Conservation (phyloP, 2,329 filamentous ascomycete species). For the Helotiales sp. region DNA sequence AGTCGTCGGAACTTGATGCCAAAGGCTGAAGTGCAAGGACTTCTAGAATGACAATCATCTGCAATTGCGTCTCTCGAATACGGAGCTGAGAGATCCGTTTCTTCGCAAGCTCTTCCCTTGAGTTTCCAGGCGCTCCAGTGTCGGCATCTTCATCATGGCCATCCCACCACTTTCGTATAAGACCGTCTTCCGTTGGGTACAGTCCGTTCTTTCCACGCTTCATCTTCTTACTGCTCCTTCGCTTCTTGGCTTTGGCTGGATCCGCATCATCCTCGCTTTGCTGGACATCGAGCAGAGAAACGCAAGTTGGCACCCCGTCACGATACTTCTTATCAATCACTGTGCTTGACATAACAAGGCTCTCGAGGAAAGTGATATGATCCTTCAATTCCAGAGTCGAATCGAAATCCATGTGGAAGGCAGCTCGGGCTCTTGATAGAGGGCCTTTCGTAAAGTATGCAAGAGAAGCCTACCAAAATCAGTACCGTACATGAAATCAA, state of each 20-base stretch:
- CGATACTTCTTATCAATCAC: slow-evolving; percentile 79
- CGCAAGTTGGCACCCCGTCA: slow-evolving; percentile 65
- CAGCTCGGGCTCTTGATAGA: slow-evolving; percentile 70
- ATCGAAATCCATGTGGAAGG: slow-evolving; percentile 65
- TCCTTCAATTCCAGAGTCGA: slow-evolving; percentile 60
- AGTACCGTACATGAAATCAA: slow-evolving; percentile 38
- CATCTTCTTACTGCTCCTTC: slow-evolving; percentile 60
- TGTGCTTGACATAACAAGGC: slow-evolving; percentile 63
- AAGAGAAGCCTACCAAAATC: slow-evolving; percentile 64
- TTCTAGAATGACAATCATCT: slow-evolving; percentile 78
- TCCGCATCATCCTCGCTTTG: slow-evolving; percentile 49
- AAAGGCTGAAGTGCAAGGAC: slow-evolving; percentile 68
- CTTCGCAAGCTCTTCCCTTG: slow-evolving; percentile 53
- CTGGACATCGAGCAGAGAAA: slow-evolving; percentile 57
- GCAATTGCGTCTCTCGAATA: slow-evolving; percentile 75
- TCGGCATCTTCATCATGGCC: slow-evolving; percentile 57
- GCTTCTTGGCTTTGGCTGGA: slow-evolving; percentile 41
- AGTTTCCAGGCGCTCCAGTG: slow-evolving; percentile 39
- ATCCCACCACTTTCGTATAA: slow-evolving; percentile 70
- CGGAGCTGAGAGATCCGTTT: slow-evolving; percentile 65
- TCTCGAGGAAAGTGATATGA: slow-evolving; percentile 67
- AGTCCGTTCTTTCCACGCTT: slow-evolving; percentile 68
- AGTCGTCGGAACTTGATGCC: slow-evolving; percentile 37
- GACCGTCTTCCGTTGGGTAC: slow-evolving; percentile 65
- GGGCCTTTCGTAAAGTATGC: slow-evolving; percentile 85